Base-by-base conservation (phyloP, 306 rosid genomes). In the Rosa lucieae region DNA sequence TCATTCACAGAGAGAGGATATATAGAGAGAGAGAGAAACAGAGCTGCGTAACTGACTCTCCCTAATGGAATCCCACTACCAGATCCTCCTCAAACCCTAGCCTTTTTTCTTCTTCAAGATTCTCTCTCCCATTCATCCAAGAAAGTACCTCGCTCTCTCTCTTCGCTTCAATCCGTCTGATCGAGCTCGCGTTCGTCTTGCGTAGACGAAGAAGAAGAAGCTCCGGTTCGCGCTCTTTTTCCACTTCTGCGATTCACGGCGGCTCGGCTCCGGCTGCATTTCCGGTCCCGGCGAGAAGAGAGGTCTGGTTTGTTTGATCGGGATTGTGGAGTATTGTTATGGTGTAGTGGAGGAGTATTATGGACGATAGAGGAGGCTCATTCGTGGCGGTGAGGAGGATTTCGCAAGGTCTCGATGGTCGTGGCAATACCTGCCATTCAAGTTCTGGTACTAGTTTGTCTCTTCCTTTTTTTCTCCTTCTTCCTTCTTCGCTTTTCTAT, bases 361-460 rank as follows among this genome's bases (percentile, higher is more conserved):
- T 95, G 98, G 96, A 92, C 77, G 98, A 91, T 76, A 85, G 98
- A 86, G 99, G 83, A 69, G 96, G 98, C 61, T 95, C 99, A 17
- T 95, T 95, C 82, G 98, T 95, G 58, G 99, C 98, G 56, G 99
- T 95, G 0, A 80, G 99, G 84, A 92, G 99, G 80, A 95, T 95
- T 87, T 95, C 98, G 29, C 99, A 91, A 77, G 91, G 92, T 82
- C 89, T 94, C 77, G 97, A 94, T 39, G 46, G 70, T 51, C 97
- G 98, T 40, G 88, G 92, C 87, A 91, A 85, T 82, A 78, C 99
- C 75, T 93, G 87, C 82, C 94, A 91, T 82, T 90, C 99, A 70
- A 83, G 88, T 82, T 95, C 99, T 49, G 99, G 99, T 91, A 80
- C 80, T 67, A 8, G 49, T 40, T 67, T 40, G 72, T 67, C 49